Base-by-base conservation (phyloP, 1,284 basidiomycete genomes). In the Ganoderma multipileum region DNA sequence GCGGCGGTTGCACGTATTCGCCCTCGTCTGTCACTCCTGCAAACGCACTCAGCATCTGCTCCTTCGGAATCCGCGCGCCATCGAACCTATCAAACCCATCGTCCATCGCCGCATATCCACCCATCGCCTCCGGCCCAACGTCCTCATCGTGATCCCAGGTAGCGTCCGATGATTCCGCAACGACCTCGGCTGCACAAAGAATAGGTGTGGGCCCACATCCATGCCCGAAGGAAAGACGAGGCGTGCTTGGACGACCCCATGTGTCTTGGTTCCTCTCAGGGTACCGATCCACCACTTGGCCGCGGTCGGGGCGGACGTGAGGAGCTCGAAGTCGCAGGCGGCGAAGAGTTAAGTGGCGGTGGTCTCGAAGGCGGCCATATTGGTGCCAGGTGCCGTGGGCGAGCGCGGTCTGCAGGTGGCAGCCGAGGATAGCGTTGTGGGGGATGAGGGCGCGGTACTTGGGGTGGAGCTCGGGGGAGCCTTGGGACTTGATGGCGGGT, bases 201-300 rank as follows among this genome's bases (percentile, higher is more conserved):
- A 95, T 44, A 95, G 80, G 79, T 95, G 93, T 2, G 93, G 93
- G 0, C 94, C 94, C 69, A 88, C 79, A 71, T 90, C 85, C 75
- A 87, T 85, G 28, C 88, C 90, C 7, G 80, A 83, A 0, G 89
- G 86, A 11, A 95, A 81, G 65, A 94, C 86, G 12, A 95, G 81
- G 70, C 91, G 89, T 0, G 94, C 93, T 75, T 95, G 92, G 0
- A 95, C 88, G 20, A 93, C 86, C 12, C 91, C 93, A 77, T 95
- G 93, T 0, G 93, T 95, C 0, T 92, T 87, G 0, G 90, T 90
- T 90, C 78, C 89, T 88, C 1, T 90, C 93, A 9, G 93, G 80
- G 83, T 89, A 18, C 90, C 94, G 68, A 92, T 87, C 94, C 94
- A 95, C 93, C 94, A 95, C 77, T 95, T 95, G 66, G 85, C 89